Conservation (phyloP, 495 filamentous ascomycete species). For the Apodospora peruviana region DNA sequence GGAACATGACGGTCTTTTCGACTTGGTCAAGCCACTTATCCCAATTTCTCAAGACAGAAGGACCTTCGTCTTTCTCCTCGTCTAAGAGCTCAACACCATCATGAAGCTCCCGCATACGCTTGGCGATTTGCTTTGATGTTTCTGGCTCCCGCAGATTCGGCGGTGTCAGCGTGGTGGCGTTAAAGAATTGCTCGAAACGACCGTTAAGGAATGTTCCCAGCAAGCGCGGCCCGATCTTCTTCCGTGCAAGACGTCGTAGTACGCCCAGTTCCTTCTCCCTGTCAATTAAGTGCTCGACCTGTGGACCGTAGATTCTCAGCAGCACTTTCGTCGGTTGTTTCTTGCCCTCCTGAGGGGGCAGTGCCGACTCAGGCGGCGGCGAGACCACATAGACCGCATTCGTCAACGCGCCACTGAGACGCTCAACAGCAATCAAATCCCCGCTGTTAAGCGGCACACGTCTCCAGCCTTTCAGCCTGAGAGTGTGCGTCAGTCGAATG, state of each 20-base stretch:
- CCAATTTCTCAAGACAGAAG: slow-evolving; percentile 88
- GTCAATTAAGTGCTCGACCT: slow-evolving; percentile 94
- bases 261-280: slow-evolving; percentile 84
- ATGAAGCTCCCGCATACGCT: slow-evolving; percentile 94
- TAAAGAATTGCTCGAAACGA: slow-evolving; percentile 91
- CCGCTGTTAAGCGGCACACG: slow-evolving; percentile 59
- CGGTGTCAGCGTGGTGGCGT: slow-evolving; percentile 71
- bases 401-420: slow-evolving; percentile 89
- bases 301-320: slow-evolving; percentile 88
- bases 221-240: slow-evolving; percentile 90
- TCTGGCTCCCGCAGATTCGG: slow-evolving; percentile 73
- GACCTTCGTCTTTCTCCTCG: slow-evolving; percentile 69
- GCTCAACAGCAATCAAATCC: slow-evolving; percentile 70
- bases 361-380: slow-evolving; percentile 58
- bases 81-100: slow-evolving; percentile 83
- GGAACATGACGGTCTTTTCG: slow-evolving; percentile 67
- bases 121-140: slow-evolving; percentile 91
- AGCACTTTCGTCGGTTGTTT: slow-evolving; percentile 63
- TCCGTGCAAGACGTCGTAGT: slow-evolving; percentile 75
- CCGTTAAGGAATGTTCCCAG: slow-evolving; percentile 92
- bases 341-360: slow-evolving; percentile 28
- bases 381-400: slow-evolving; percentile 94
- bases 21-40: slow-evolving; percentile 86
- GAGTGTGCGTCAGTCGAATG: slow-evolving; percentile 79
- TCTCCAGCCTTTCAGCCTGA: slow-evolving; percentile 86